Evolutionary conservation across 176 grass and related monocot species (phyloP).

Genomic region (Oryza officinalis): DNA sequence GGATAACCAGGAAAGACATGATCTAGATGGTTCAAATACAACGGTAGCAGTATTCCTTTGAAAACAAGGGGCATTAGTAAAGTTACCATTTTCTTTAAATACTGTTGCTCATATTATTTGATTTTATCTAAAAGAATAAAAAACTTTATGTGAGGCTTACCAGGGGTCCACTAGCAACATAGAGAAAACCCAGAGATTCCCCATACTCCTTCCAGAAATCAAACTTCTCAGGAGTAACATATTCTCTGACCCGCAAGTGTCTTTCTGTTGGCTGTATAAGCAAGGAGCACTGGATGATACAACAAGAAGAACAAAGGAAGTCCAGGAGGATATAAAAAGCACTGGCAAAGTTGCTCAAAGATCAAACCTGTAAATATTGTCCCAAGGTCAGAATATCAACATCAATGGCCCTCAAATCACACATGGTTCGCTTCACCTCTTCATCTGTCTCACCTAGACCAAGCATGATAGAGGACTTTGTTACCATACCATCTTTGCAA

Average conservation of each 20-base stretch:
- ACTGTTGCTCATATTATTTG: background rate
- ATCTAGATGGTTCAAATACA: background rate
- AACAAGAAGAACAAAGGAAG: background rate
- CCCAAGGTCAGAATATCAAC: constrained; percentile 90
- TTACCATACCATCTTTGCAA: constrained; percentile 74
- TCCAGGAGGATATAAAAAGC: background rate
- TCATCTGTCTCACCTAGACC: constrained; percentile 84
- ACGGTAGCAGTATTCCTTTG: background rate
- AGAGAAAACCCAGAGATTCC: constrained; percentile 84
- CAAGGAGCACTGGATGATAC: constrained; percentile 17
- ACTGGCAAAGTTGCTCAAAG: background rate
- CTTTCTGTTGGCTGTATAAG: constrained; percentile 72
- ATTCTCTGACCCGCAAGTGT: constrained; percentile 78
- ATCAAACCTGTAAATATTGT: constrained; percentile 84
- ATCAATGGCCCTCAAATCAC: constrained; percentile 71
- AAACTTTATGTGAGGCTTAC: constrained; percentile 37
- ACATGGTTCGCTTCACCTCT: constrained; percentile 70
- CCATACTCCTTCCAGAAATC: constrained; percentile 83
- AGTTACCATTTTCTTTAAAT: background rate
- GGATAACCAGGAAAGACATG: background rate
- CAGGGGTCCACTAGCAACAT: constrained; percentile 85
- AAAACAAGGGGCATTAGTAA: background rate
- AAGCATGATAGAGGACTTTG: constrained; percentile 94
- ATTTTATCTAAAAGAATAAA: background rate
- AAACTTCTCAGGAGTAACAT: constrained; percentile 91